Evolutionary conservation across 78 protist species (phyloP).

Genomic region (Neovahlkampfia damariscottae): DNA sequence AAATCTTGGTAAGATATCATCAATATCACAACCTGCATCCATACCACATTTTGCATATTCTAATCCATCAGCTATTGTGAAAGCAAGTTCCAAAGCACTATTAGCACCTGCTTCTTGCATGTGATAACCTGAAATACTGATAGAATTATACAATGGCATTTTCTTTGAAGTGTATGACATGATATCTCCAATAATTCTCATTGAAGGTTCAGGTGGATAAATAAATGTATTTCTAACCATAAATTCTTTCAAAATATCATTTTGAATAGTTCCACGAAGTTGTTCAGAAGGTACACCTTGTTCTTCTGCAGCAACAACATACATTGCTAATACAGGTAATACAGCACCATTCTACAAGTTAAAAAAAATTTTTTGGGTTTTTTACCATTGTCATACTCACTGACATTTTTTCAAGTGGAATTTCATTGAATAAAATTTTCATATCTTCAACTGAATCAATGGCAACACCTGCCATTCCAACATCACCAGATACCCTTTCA

Average conservation of each 20-base stretch:
- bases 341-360: slow-evolving; percentile 99
- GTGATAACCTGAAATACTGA: slow-evolving; percentile 93
- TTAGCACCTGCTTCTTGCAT: slow-evolving; percentile 97
- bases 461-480: slow-evolving; percentile 99
- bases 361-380: no score
- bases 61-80: slow-evolving; percentile 92
- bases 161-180: slow-evolving; percentile 74
- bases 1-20: slow-evolving; percentile 87
- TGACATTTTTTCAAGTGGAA: slow-evolving; percentile 73
- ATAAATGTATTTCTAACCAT: slow-evolving; percentile 94
- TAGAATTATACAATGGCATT: slow-evolving; percentile 93
- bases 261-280: slow-evolving; percentile 93
- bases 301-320: slow-evolving; percentile 79
- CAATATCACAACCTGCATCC: slow-evolving; percentile 59
- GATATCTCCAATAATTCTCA: slow-evolving; percentile 85
- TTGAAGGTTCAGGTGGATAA: slow-evolving; percentile 91
- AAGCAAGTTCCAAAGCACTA: slow-evolving; percentile 80
- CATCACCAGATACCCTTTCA: slow-evolving; percentile 84
- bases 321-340: slow-evolving; percentile 89
- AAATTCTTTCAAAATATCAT: slow-evolving; percentile 91
- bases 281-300: slow-evolving; percentile 67
- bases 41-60: slow-evolving; percentile 60
- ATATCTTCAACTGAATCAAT: slow-evolving; percentile 89
- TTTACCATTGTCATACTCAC: slow-evolving; percentile 97
- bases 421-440: slow-evolving; percentile 60